Percentiles rank a stretch among this genome's conserved stretches.
Evolutionary conservation across 768 basidiomycete species (phyloP).

Genomic region (Russula sp.): DNA sequence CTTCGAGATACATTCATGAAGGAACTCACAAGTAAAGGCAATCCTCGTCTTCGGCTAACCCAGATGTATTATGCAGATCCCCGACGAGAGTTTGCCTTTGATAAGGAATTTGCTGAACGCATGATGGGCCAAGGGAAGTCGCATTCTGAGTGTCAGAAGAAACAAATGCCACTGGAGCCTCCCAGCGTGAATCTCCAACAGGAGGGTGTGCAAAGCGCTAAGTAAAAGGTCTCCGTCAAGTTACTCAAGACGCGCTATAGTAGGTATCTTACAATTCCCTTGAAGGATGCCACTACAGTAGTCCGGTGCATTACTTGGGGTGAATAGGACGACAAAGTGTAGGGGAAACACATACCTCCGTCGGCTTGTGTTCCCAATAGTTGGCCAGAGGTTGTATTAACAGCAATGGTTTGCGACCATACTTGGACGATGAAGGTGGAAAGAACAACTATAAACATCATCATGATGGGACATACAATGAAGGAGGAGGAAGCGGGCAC

Average conservation of each 20-base stretch:
- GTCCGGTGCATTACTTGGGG: neutral
- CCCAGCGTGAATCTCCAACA: slow-evolving; percentile 15
- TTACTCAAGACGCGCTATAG: neutral
- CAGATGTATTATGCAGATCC: neutral
- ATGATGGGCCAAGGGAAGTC: slow-evolving; percentile 22
- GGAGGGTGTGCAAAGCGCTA: slow-evolving; percentile 24
- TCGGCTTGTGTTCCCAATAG: slow-evolving; percentile 8
- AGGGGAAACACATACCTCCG: slow-evolving; percentile 9
- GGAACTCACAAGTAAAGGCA: slow-evolving; percentile 17
- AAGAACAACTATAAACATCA: neutral
- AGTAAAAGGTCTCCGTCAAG: neutral
- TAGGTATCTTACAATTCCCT: slow-evolving; percentile 16
- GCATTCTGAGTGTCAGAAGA: slow-evolving; percentile 12
- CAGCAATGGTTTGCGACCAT: neutral
- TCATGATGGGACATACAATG: neutral
- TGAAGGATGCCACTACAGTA: slow-evolving; percentile 21
- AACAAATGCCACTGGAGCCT: slow-evolving; percentile 11
- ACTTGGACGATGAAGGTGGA: neutral
- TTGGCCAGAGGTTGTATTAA: slow-evolving; percentile 15
- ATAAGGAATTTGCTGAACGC: slow-evolving; percentile 16
- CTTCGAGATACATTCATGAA: neutral
- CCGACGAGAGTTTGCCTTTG: neutral
- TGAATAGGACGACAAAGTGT: neutral
- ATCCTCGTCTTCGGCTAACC: slow-evolving; percentile 12
- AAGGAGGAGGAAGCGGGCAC: too few relatives aligned